Conservation (phyloP, 192 early-diverging fungal genomes). For the Dissophora globulifera region DNA sequence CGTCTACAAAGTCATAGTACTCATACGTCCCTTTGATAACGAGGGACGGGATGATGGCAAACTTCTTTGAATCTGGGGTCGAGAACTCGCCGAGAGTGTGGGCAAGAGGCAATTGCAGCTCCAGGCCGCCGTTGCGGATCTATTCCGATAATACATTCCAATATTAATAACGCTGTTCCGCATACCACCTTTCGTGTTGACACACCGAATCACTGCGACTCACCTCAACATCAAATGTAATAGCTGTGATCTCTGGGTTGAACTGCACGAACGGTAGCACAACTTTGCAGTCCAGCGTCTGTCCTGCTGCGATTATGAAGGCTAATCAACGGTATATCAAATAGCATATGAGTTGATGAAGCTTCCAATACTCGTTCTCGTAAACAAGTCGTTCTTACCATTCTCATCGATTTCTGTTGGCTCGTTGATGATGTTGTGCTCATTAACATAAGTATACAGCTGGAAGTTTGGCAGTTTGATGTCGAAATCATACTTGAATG, state of each 20-base stretch:
- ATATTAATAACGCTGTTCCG: too few species aligned
- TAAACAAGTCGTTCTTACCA: conserved; percentile 55
- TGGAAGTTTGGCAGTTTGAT: conserved; percentile 60
- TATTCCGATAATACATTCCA: too few species aligned
- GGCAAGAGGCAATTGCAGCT: conserved; percentile 66
- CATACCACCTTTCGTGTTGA: too few species aligned
- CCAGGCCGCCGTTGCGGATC: conserved; percentile 59
- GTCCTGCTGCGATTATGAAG: conserved; percentile 56
- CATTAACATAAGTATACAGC: conserved; percentile 76
- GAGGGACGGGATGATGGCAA: conserved; percentile 55
- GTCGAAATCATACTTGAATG: conserved; percentile 71
- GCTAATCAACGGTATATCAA: conserved; percentile 42
- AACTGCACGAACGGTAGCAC: conserved; percentile 67
- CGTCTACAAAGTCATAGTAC: conserved; percentile 62
- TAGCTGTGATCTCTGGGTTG: conserved; percentile 62
- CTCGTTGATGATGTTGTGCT: conserved; percentile 80
- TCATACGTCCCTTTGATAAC: conserved; percentile 63
- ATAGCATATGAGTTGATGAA: not conserved
- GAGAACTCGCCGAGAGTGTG: conserved; percentile 75
- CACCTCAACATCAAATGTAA: conserved; percentile 67
- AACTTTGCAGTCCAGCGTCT: conserved; percentile 52
- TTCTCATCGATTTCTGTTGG: conserved; percentile 78
- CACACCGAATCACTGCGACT: not conserved
- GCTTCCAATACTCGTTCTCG: not conserved
- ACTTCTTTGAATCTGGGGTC: conserved; percentile 59